Evolutionary conservation across 345 rosid species (phyloP).

Genomic region (Salix purpurea): DNA sequence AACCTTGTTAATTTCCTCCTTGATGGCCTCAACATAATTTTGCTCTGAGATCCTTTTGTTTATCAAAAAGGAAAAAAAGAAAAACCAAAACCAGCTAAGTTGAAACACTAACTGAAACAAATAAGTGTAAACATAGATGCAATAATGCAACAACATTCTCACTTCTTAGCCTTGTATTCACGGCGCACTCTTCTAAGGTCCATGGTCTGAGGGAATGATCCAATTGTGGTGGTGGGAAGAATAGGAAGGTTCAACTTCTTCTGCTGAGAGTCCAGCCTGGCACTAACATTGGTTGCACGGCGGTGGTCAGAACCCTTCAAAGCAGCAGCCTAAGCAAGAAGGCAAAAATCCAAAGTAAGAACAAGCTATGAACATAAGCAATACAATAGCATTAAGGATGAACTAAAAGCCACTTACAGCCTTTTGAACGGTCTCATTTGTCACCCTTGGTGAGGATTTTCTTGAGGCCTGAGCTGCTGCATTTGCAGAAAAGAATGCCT

Average conservation of each 20-base stretch:
- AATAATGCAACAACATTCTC: constrained; percentile 13
- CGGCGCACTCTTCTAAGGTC: constrained; percentile 98
- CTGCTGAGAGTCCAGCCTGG: constrained; percentile 92
- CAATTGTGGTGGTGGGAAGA: constrained; percentile 93
- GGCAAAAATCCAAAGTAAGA: neutral
- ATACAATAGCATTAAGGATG: neutral
- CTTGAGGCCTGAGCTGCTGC: constrained; percentile 84
- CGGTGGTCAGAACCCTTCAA: constrained; percentile 90
- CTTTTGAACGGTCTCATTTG: constrained; percentile 82
- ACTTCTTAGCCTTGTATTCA: constrained; percentile 98
- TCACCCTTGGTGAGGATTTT: constrained; percentile 87
- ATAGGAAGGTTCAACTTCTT: constrained; percentile 90
- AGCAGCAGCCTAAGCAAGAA: constrained; percentile 70
- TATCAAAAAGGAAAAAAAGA: neutral
- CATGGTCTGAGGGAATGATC: constrained; percentile 88
- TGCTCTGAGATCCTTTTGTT: constrained; percentile 76
- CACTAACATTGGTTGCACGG: constrained; percentile 75
- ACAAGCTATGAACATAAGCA: neutral
- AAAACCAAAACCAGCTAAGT: neutral
- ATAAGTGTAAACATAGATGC: neutral
- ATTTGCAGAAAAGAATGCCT: constrained; percentile 74
- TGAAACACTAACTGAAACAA: neutral
- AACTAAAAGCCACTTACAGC: constrained; percentile 56
- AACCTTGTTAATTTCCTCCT: constrained; percentile 85
- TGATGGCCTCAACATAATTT: constrained; percentile 80